A percentile compares a stretch with the other conserved stretches of the same genome.
These are phyloP conservation scores for Ophiostoma ulmi DNA, from an alignment of 2,329 filamentous ascomycete genomes.

Conservation along the genomic window DNA sequence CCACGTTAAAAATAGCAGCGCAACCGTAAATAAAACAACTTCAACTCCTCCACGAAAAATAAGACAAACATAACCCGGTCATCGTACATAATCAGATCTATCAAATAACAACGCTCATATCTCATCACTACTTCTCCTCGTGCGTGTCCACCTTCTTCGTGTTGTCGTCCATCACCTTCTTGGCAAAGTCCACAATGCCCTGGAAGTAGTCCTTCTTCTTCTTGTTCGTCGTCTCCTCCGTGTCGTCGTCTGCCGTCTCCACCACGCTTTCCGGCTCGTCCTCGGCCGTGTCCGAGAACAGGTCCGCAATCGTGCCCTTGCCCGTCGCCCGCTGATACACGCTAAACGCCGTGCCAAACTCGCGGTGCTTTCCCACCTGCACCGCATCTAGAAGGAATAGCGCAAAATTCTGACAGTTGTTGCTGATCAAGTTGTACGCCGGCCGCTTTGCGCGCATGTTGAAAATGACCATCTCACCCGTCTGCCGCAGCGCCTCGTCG, in stretches of 20 bases:
- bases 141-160: conserved; percentile 48
- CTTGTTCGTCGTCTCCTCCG: conserved; percentile 19
- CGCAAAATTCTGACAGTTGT: conserved; percentile 57
- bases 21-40: too few species aligned
- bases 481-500: conserved; percentile 47
- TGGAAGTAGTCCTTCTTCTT: conserved; percentile 30
- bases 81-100: background rate
- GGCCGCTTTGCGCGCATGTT: conserved; percentile 46
- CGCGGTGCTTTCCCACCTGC: conserved; percentile 44
- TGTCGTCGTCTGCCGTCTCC: conserved; percentile 27
- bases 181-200: conserved; percentile 45
- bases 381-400: conserved; percentile 50
- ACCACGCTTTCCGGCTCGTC: conserved; percentile 32
- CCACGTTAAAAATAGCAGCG: too few species aligned
- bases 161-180: conserved; percentile 51
- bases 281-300: conserved; percentile 40
- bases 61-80: too few species aligned
- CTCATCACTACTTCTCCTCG: background rate
- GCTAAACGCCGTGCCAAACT: conserved; percentile 51
- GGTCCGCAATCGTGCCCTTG: conserved; percentile 45
- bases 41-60: too few species aligned
- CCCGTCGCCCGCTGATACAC: conserved; percentile 50
- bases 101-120: background rate
- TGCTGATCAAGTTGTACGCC: conserved; percentile 54
- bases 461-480: conserved; percentile 50